Conservation (phyloP, 2,329 filamentous ascomycete species). For the Arthrobotrys pseudoclavata region DNA sequence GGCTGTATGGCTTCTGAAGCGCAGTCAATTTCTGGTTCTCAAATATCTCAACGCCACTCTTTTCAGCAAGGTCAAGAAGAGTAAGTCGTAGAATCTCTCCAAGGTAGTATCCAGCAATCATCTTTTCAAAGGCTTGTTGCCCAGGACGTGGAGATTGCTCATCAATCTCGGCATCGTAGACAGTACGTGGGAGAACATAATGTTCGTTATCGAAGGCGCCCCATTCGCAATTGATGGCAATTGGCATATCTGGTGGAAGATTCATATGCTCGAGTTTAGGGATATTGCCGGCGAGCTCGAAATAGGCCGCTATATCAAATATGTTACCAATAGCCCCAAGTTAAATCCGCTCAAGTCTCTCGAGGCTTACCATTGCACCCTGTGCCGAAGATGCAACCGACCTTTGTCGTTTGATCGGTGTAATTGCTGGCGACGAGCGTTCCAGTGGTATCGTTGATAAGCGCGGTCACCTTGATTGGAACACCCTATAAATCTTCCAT, state of each 20-base stretch:
- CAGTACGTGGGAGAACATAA: conserved; percentile 84
- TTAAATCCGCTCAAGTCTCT: not conserved
- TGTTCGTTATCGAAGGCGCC: conserved; percentile 97
- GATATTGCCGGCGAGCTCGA: conserved; percentile 91
- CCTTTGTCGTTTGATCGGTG: conserved; percentile 91
- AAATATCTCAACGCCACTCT: conserved; percentile 81
- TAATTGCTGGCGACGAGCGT: conserved; percentile 97
- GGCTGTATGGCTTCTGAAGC: conserved; percentile 86
- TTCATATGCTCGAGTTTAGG: conserved; percentile 95
- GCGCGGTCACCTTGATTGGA: conserved; percentile 89
- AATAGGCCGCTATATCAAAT: conserved; percentile 79
- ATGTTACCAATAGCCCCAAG: not conserved
- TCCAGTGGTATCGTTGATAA: conserved; percentile 98
- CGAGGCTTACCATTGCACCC: conserved; percentile 78
- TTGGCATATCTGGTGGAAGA: conserved; percentile 83
- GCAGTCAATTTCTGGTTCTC: conserved; percentile 82
- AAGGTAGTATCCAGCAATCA: conserved; percentile 94
- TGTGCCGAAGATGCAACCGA: conserved; percentile 98
- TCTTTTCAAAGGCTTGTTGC: conserved; percentile 97
- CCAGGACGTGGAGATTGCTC: conserved; percentile 91
- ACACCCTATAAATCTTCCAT: conserved; percentile 74
- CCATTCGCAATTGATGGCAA: conserved; percentile 98
- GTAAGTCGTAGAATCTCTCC: conserved; percentile 94
- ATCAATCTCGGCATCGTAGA: conserved; percentile 89
- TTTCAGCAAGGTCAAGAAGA: conserved; percentile 86